These are phyloP conservation scores for Fusarium chaquense DNA, from an alignment of 2,329 filamentous ascomycete genomes.

Conservation along the genomic window DNA sequence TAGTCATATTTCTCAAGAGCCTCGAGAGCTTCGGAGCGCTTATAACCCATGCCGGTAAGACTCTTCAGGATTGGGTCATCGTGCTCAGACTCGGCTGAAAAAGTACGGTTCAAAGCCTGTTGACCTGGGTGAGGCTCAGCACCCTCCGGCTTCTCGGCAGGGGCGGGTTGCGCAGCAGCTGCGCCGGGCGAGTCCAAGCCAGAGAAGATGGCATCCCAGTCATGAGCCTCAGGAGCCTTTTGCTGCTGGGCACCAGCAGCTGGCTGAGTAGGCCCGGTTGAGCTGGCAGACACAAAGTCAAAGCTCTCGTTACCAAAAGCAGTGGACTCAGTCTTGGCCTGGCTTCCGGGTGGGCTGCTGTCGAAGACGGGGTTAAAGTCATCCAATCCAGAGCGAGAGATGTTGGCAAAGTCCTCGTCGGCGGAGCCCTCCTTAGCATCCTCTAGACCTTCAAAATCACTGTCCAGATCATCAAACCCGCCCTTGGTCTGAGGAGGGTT, in stretches of 20 bases:
- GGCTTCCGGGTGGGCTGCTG: constrained; percentile 70
- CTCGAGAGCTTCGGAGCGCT: constrained; percentile 76
- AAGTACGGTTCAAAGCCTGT: constrained; percentile 67
- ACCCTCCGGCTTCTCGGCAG: constrained; percentile 36
- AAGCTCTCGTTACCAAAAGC: constrained; percentile 68
- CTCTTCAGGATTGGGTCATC: constrained; percentile 94
- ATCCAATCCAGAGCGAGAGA: constrained; percentile 76
- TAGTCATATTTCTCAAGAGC: constrained; percentile 97
- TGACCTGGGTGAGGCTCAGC: constrained; percentile 45
- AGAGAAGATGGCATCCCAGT: constrained; percentile 96
- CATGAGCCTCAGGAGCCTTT: constrained; percentile 69
- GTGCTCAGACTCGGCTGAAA: constrained; percentile 76
- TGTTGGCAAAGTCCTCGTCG: constrained; percentile 83
- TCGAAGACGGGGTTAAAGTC: constrained; percentile 89
- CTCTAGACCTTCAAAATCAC: constrained; percentile 84
- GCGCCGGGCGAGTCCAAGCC: constrained; percentile 72
- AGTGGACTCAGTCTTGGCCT: constrained; percentile 65
- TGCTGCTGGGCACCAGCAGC: constrained; percentile 56
- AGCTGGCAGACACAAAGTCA: constrained; percentile 64
- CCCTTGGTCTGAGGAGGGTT: constrained; percentile 57
- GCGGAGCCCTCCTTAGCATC: constrained; percentile 85
- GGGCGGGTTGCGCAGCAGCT: constrained; percentile 43
- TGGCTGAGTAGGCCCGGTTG: constrained; percentile 50
- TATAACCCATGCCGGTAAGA: constrained; percentile 89
- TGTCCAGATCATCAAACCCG: constrained; percentile 80